phyloP scores from a whole-genome alignment of 2,329 filamentous ascomycete genomes.

The Fusarium nygamai region DNA sequence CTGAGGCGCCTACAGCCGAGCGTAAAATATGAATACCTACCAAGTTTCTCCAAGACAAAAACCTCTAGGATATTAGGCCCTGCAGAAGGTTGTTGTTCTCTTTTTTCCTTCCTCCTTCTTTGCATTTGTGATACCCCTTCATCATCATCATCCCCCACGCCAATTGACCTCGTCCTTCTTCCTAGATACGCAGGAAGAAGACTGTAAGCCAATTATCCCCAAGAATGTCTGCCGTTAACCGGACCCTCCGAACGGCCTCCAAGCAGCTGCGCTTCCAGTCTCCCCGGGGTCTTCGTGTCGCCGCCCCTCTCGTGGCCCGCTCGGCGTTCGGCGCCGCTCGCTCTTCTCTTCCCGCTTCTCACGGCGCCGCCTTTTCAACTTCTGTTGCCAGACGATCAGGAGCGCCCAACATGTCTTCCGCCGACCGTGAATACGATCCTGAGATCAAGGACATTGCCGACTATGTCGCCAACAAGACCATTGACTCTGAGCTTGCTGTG shows the following conservation, averaged over 20 bases:
- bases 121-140: slow-evolving; percentile 32
- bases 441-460: slow-evolving; percentile 95
- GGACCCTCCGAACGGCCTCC: slow-evolving; percentile 64
- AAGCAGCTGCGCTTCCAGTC: slow-evolving; percentile 62
- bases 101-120: not conserved
- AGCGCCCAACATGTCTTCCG: slow-evolving; percentile 61
- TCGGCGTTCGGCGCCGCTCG: slow-evolving; percentile 45
- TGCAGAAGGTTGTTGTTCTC: slow-evolving; percentile 18
- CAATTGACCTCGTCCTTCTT: slow-evolving; percentile 28
- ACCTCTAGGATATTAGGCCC: slow-evolving; percentile 14
- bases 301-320: slow-evolving; percentile 50
- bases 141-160: not conserved
- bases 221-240: slow-evolving; percentile 64
- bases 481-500: slow-evolving; percentile 93
- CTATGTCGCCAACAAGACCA: slow-evolving; percentile 92
- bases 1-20: slow-evolving; percentile 38
- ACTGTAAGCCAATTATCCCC: not conserved
- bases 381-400: slow-evolving; percentile 58
- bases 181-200: slow-evolving; percentile 21
- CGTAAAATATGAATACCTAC: slow-evolving; percentile 35
- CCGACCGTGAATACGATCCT: slow-evolving; percentile 77
- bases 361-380: slow-evolving; percentile 60
- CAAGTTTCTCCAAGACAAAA: slow-evolving; percentile 27
- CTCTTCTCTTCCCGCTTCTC: slow-evolving; percentile 49
- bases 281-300: slow-evolving; percentile 48